phyloP scores from a whole-genome alignment of 768 basidiomycete genomes.

The Termitomyces sp. region DNA sequence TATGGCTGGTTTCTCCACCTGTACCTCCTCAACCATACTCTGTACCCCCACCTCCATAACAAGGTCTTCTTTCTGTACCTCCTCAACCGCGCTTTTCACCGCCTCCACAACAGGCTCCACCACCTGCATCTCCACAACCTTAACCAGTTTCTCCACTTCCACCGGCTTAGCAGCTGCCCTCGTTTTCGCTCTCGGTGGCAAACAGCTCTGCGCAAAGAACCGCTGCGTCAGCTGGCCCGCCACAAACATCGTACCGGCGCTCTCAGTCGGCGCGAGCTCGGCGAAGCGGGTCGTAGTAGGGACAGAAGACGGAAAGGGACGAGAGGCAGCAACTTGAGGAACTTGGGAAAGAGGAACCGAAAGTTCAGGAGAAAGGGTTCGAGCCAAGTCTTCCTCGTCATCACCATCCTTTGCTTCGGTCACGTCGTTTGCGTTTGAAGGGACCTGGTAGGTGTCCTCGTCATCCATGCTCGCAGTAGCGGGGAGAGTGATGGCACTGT shows the following conservation, averaged over 20 bases:
- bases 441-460: not conserved
- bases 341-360: not conserved
- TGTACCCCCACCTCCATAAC: not conserved
- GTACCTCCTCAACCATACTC: not conserved
- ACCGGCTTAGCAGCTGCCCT: not conserved
- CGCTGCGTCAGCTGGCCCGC: slow-evolving; percentile 10
- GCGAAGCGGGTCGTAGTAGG: not conserved
- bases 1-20: too few species aligned
- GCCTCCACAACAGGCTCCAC: not conserved
- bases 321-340: not conserved
- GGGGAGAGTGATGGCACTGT: not conserved
- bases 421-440: not conserved
- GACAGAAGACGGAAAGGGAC: not conserved
- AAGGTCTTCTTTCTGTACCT: not conserved
- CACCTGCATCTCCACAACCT: not conserved
- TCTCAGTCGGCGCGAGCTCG: not conserved
- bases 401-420: not conserved
- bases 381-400: not conserved
- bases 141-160: not conserved
- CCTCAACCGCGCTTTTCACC: not conserved
- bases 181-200: slow-evolving; percentile 2
- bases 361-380: not conserved
- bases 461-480: not conserved
- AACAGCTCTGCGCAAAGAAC: slow-evolving; percentile 14
- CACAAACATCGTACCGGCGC: not conserved